Evolutionary conservation across 202 grass and related monocot genomes (phyloP).

Genomic region (Bolboschoenoplectus hybrid): DNA sequence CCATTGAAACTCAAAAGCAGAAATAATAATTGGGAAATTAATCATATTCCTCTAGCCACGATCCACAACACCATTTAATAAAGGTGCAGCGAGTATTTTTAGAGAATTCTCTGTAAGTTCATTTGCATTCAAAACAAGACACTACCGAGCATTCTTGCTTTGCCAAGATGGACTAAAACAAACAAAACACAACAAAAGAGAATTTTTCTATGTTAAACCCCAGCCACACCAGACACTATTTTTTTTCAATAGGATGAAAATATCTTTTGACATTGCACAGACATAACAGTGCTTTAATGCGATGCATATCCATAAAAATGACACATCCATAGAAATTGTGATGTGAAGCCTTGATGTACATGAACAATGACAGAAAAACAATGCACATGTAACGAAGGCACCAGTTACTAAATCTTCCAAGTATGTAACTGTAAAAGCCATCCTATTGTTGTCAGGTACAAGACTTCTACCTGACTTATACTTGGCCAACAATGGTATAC

Average conservation of each 20-base stretch:
- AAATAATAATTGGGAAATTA: background rate
- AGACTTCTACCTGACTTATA: slow-evolving; percentile 34
- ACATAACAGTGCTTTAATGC: background rate
- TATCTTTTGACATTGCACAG: no score
- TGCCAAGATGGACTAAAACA: slow-evolving; percentile 41
- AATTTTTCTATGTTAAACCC: no score
- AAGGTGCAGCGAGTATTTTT: background rate
- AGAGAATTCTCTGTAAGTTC: slow-evolving; percentile 25
- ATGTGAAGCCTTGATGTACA: slow-evolving; percentile 42
- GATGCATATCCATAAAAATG: background rate
- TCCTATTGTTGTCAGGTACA: slow-evolving; percentile 31
- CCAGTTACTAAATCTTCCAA: slow-evolving; percentile 36
- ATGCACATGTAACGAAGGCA: slow-evolving; percentile 35
- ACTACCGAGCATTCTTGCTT: slow-evolving; percentile 36
- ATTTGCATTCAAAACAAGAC: slow-evolving; percentile 45
- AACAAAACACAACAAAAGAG: background rate
- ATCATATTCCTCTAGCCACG: slow-evolving; percentile 27
- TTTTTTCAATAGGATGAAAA: no score
- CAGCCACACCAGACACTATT: no score
- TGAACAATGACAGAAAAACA: slow-evolving; percentile 24
- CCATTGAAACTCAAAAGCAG: background rate
- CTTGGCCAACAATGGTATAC: background rate
- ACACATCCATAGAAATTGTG: background rate
- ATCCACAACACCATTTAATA: slow-evolving; percentile 19
- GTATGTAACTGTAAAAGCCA: slow-evolving; percentile 42